phyloP scores from a whole-genome alignment of 495 filamentous ascomycete genomes.

The Oidiodendron maius region DNA sequence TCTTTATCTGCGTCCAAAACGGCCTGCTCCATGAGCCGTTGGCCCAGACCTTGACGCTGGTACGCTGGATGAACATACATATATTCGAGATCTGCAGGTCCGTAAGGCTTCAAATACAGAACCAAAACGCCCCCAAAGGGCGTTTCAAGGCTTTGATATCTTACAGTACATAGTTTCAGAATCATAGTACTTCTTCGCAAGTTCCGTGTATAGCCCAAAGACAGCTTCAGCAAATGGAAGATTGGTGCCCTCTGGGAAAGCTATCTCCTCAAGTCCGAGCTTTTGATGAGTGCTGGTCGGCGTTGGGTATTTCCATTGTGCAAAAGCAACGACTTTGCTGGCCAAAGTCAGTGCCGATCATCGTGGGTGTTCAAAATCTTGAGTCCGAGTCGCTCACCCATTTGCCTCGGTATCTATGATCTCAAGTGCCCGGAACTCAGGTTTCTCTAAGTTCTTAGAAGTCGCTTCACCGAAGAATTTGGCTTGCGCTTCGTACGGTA shows the following conservation, averaged over 20 bases:
- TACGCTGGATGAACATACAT: constrained; percentile 19
- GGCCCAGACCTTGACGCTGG: constrained; percentile 28
- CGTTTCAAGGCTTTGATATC: neutral
- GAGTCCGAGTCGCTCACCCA: neutral
- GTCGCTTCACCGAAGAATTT: neutral
- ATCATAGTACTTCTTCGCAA: constrained; percentile 2
- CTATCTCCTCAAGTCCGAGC: neutral
- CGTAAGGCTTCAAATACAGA: too few species aligned
- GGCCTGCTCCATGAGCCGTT: neutral
- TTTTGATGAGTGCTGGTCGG: neutral
- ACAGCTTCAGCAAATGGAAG: neutral
- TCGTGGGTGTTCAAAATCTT: neutral
- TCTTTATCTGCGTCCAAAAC: neutral
- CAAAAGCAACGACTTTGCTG: neutral
- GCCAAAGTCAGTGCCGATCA: too few species aligned
- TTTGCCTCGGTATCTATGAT: neutral
- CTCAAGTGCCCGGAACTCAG: neutral
- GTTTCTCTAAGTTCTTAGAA: neutral
- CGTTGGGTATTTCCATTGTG: constrained; percentile 2
- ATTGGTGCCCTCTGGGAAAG: neutral
- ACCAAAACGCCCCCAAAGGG: neutral
- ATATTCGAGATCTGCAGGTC: constrained; percentile 15
- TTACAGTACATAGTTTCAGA: neutral
- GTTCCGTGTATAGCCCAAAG: neutral
- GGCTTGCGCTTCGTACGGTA: neutral